phyloP scores from a whole-genome alignment of 129 eudicot genomes.

The Flaveria sonorensis region DNA sequence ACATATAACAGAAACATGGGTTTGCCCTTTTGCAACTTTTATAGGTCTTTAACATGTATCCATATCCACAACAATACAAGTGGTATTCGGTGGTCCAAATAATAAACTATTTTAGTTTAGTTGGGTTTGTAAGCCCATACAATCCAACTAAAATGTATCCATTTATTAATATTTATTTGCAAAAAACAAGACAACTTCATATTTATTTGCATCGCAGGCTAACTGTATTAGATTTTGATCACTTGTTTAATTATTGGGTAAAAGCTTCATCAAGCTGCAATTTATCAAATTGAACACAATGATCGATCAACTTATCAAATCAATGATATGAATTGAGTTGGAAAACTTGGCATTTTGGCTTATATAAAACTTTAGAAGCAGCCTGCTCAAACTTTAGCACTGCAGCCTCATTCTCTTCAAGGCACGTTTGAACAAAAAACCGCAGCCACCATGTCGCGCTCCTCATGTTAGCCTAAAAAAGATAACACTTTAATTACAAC shows the following conservation, averaged over 20 bases:
- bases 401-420: conserved; percentile 71
- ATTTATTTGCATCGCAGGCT: neutral
- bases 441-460: conserved; percentile 77
- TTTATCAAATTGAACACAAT: neutral
- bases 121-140: too few species aligned
- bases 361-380: neutral
- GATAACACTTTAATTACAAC: neutral
- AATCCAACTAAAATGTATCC: too few species aligned
- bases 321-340: neutral
- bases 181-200: too few species aligned
- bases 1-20: too few species aligned
- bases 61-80: too few species aligned
- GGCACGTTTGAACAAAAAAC: conserved; percentile 61
- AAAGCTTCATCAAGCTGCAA: neutral
- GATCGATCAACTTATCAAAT: neutral
- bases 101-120: too few species aligned
- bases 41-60: too few species aligned
- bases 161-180: too few species aligned
- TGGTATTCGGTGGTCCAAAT: too few species aligned
- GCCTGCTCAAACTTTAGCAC: conserved; percentile 42
- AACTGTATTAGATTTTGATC: neutral
- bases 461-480: conserved; percentile 62
- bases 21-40: too few species aligned
- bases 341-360: conserved; percentile 7
- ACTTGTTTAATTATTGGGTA: neutral